Conservation (phyloP, 192 early-diverging fungal species). For the Cetraspora pellucida region DNA sequence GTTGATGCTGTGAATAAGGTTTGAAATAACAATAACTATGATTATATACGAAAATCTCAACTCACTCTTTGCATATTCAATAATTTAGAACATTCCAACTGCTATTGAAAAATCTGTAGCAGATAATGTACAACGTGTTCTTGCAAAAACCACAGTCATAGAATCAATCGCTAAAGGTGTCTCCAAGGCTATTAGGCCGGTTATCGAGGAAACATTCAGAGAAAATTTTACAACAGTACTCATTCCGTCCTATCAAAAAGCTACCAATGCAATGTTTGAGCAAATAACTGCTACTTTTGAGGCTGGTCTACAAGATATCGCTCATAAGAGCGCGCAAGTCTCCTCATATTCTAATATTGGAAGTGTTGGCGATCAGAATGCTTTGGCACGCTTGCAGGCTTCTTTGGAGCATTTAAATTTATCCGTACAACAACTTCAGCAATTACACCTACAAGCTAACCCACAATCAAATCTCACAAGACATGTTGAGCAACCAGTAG, state of each 20-base stretch:
- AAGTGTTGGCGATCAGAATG: not conserved
- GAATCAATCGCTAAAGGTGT: conserved; percentile 41
- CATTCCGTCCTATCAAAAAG: conserved; percentile 51
- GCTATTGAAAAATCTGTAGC: conserved; percentile 43
- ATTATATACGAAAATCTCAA: not conserved
- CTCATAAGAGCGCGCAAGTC: conserved; percentile 23
- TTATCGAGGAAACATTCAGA: conserved; percentile 49
- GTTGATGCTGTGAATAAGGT: conserved; percentile 47
- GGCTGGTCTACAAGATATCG: conserved; percentile 37
- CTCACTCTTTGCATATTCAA: not conserved
- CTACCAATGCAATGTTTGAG: conserved; percentile 51
- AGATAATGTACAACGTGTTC: conserved; percentile 44
- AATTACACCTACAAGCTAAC: conserved; percentile 26
- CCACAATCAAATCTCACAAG: conserved; percentile 6
- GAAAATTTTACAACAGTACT: conserved; percentile 46
- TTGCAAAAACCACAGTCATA: conserved; percentile 40
- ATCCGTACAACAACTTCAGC: conserved; percentile 9
- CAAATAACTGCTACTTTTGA: conserved; percentile 49
- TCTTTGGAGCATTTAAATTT: conserved; percentile 37
- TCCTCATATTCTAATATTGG: conserved; percentile 20
- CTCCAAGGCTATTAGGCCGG: conserved; percentile 43
- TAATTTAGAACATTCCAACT: conserved; percentile 39
- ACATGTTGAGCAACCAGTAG: conserved; percentile 16
- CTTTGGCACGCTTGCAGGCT: conserved; percentile 35
- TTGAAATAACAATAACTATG: not conserved